phyloP scores from a whole-genome alignment of 225 moss, liverwort and hornwort genomes.

The Asterella californica region DNA sequence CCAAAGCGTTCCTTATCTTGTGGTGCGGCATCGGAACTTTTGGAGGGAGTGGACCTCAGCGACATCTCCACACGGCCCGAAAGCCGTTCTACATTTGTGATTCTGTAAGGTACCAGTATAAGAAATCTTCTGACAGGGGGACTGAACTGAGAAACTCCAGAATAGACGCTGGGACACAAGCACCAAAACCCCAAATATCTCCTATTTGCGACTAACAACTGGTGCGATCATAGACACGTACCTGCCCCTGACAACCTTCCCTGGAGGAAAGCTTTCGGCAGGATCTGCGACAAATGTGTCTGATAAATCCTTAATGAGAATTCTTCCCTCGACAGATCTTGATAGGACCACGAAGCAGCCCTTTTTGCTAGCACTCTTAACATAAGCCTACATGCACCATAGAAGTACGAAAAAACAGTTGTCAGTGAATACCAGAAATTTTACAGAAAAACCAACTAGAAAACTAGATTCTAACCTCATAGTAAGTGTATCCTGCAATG shows the following conservation, averaged over 20 bases:
- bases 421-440: background rate
- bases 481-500: background rate
- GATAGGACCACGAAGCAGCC: conserved; percentile 85
- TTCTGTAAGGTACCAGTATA: conserved; percentile 24
- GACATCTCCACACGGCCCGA: conserved; percentile 81
- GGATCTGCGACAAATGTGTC: conserved; percentile 65
- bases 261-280: conserved; percentile 64
- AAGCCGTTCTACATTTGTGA: conserved; percentile 49
- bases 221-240: conserved; percentile 9
- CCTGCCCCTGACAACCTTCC: conserved; percentile 90
- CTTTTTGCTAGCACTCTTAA: conserved; percentile 61
- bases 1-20: conserved; percentile 50
- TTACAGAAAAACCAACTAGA: background rate
- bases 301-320: conserved; percentile 71
- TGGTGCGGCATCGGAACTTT: conserved; percentile 22
- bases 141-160: background rate
- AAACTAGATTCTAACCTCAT: background rate
- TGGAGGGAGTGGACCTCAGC: conserved; percentile 41
- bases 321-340: conserved; percentile 73
- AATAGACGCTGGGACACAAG: background rate
- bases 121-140: background rate
- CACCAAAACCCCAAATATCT: background rate
- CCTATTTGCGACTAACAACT: background rate
- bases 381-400: conserved; percentile 58
- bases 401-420: background rate